Evolutionary conservation across 768 basidiomycete genomes (phyloP).

Genomic region (Mycena vitilis): DNA sequence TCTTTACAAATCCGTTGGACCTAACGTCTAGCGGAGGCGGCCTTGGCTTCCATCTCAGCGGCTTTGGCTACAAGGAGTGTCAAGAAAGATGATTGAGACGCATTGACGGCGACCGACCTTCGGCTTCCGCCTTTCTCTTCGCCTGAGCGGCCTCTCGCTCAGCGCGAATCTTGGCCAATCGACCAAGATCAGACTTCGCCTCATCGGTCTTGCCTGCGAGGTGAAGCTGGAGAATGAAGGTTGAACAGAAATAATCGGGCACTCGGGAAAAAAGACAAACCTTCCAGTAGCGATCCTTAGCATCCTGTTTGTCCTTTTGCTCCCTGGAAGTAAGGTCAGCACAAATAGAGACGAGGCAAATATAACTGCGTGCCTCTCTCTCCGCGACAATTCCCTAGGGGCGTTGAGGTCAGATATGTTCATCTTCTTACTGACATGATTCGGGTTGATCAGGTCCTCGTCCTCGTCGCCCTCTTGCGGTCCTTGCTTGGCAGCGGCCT

Average conservation of each 20-base stretch:
- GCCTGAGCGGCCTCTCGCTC: constrained; percentile 91
- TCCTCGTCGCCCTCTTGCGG: constrained; percentile 62
- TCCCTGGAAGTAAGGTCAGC: constrained; percentile 64
- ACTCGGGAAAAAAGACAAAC: constrained; percentile 48
- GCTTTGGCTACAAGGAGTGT: constrained; percentile 63
- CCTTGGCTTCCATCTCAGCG: constrained; percentile 71
- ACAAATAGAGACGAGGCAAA: neutral
- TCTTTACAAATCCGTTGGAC: constrained; percentile 1
- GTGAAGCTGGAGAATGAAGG: constrained; percentile 64
- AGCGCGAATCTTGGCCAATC: constrained; percentile 86
- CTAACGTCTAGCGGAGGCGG: constrained; percentile 41
- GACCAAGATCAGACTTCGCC: constrained; percentile 88
- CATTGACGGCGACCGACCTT: constrained; percentile 61
- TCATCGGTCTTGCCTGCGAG: constrained; percentile 88
- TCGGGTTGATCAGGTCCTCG: constrained; percentile 81
- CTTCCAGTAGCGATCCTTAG: constrained; percentile 90
- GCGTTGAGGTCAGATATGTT: constrained; percentile 80
- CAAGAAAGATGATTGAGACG: neutral
- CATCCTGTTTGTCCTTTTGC: constrained; percentile 91
- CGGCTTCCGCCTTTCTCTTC: constrained; percentile 88
- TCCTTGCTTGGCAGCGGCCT: constrained; percentile 61
- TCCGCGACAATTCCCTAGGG: constrained; percentile 70
- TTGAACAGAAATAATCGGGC: constrained; percentile 5
- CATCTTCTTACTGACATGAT: constrained; percentile 78
- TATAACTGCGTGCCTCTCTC: constrained; percentile 64